Conservation (phyloP, 345 rosid genomes). For the Litchi chinensis region DNA sequence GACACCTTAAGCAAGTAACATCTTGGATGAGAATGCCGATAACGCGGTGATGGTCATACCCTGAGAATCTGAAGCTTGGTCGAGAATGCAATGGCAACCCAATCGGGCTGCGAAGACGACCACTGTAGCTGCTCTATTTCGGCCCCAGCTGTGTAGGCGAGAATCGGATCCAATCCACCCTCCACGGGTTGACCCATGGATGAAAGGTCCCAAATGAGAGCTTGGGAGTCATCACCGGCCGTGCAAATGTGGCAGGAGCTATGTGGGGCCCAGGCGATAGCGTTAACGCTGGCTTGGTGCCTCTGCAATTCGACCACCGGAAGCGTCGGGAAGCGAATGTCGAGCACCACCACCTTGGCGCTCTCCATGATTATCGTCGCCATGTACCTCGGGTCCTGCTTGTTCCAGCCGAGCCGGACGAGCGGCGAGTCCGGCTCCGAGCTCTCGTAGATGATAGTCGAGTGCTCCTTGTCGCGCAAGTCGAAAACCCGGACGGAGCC, state of each 20-base stretch:
- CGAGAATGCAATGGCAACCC: slow-evolving; percentile 98
- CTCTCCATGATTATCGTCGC: slow-evolving; percentile 97
- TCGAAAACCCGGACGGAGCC: slow-evolving; percentile 92
- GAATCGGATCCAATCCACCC: slow-evolving; percentile 93
- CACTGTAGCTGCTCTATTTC: slow-evolving; percentile 98
- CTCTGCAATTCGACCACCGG: slow-evolving; percentile 95
- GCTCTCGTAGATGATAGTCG: slow-evolving; percentile 90
- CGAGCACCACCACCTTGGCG: slow-evolving; percentile 87
- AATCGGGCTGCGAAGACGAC: slow-evolving; percentile 98
- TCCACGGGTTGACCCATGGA: slow-evolving; percentile 96
- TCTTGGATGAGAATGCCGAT: neutral
- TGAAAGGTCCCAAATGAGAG: slow-evolving; percentile 93
- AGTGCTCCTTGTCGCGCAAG: slow-evolving; percentile 87
- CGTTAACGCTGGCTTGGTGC: slow-evolving; percentile 88
- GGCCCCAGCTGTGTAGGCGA: slow-evolving; percentile 93
- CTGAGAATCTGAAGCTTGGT: slow-evolving; percentile 94
- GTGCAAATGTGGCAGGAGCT: slow-evolving; percentile 97
- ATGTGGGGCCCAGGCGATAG: slow-evolving; percentile 99
- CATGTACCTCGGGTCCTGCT: slow-evolving; percentile 97
- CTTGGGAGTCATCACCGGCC: slow-evolving; percentile 96
- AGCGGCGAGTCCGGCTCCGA: slow-evolving; percentile 92
- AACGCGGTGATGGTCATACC: slow-evolving; percentile 49
- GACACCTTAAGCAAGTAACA: neutral
- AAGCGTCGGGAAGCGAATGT: slow-evolving; percentile 88
- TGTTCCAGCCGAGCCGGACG: slow-evolving; percentile 95